Evolutionary conservation across 192 early-diverging fungal species (phyloP).

Genomic region (Backusella tarrabulga): DNA sequence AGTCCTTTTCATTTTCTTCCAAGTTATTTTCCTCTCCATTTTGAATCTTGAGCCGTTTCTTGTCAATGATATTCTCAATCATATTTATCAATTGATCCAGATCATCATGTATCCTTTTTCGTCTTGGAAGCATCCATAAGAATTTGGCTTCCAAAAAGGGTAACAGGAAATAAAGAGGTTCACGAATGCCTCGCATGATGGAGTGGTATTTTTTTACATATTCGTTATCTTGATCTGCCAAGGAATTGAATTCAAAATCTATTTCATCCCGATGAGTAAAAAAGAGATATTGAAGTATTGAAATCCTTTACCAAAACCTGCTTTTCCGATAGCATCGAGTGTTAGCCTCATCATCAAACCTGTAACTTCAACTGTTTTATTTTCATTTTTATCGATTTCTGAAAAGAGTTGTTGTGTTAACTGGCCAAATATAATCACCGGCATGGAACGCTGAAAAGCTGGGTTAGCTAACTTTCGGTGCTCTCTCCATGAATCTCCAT

Average conservation of each 20-base stretch:
- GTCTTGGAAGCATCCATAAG: conserved; percentile 13
- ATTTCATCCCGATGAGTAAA: background rate
- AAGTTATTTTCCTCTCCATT: background rate
- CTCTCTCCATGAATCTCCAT: background rate
- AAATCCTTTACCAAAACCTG: conserved; percentile 22
- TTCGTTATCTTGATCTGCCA: conserved; percentile 6
- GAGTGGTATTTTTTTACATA: conserved; percentile 12
- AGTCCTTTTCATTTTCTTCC: conserved; percentile 32
- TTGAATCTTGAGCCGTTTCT: conserved; percentile 15
- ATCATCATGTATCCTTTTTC: background rate
- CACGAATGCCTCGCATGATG: background rate
- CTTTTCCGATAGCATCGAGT: conserved; percentile 30
- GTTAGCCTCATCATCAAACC: conserved; percentile 18
- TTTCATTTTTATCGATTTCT: background rate
- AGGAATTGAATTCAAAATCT: conserved; percentile 24
- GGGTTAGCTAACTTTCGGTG: conserved; percentile 21
- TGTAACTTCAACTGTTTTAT: background rate
- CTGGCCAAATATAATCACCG: conserved; percentile 26
- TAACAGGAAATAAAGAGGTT: conserved; percentile 10
- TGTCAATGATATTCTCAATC: conserved; percentile 23
- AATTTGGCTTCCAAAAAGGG: conserved; percentile 15
- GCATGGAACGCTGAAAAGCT: conserved; percentile 32
- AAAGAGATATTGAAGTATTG: too few relatives aligned
- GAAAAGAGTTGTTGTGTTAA: conserved; percentile 12
- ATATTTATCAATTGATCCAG: conserved; percentile 13